Evolutionary conservation across 176 grass and related monocot genomes (phyloP).

Genomic region (Raddia guianensis): DNA sequence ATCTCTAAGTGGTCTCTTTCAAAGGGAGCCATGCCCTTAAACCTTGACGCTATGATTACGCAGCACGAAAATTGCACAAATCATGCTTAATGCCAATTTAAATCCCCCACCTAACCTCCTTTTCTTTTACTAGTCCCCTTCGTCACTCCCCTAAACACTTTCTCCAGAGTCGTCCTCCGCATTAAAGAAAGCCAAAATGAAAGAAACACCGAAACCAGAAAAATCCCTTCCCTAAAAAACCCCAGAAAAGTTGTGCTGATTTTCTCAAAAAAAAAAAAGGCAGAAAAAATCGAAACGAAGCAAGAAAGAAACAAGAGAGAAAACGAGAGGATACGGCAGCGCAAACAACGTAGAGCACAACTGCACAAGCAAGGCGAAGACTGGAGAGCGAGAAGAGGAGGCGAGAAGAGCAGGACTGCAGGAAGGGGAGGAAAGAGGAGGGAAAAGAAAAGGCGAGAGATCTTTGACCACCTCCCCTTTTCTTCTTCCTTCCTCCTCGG

Average conservation of each 20-base stretch:
- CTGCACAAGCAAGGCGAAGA: not conserved
- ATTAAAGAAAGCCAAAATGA: conserved; percentile 7
- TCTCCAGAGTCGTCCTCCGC: conserved; percentile 18
- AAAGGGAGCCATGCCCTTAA: too few relatives aligned
- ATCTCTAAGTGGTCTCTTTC: too few relatives aligned
- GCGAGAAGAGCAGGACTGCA: not conserved
- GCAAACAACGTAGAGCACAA: not conserved
- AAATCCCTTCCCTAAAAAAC: not conserved
- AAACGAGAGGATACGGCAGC: conserved; percentile 28
- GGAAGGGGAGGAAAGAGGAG: not conserved
- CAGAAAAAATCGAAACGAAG: not conserved
- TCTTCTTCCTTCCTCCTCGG: conserved; percentile 3
- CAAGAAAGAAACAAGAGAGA: not conserved
- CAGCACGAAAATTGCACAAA: conserved; percentile 43
- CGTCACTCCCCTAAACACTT: conserved; percentile 16
- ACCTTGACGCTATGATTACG: conserved; percentile 38
- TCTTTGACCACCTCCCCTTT: conserved; percentile 40
- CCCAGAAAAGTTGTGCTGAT: too few relatives aligned
- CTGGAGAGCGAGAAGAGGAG: not conserved
- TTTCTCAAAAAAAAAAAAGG: too few relatives aligned
- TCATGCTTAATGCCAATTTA: conserved; percentile 40
- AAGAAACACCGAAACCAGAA: too few relatives aligned
- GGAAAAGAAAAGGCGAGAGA: not conserved
- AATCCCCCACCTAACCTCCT: conserved; percentile 37
- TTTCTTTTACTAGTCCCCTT: conserved; percentile 20